Evolutionary conservation across 345 rosid species (phyloP).

Genomic region (Salix arbutifolia): DNA sequence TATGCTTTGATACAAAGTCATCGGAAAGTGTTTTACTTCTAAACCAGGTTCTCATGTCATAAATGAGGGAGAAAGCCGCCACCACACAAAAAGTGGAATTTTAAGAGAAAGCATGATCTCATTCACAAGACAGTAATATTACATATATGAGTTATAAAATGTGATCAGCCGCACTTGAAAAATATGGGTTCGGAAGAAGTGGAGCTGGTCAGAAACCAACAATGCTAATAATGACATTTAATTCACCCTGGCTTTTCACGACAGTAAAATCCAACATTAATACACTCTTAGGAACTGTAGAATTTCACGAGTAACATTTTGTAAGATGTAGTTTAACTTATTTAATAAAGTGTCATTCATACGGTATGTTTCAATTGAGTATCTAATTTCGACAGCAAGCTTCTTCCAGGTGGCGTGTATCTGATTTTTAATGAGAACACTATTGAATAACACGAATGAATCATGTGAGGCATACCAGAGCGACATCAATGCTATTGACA

Average conservation of each 20-base stretch:
- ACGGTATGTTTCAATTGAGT: not conserved
- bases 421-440: not conserved
- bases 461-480: constrained; percentile 49
- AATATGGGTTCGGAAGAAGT: not conserved
- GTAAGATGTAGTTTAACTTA: not conserved
- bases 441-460: constrained; percentile 7
- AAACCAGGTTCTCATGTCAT: not conserved
- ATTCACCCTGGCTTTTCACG: not conserved
- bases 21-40: not conserved
- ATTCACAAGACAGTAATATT: not conserved
- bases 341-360: not conserved
- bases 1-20: not conserved
- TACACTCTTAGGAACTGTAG: not conserved
- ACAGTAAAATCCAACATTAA: not conserved
- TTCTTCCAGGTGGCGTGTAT: not conserved
- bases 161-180: not conserved
- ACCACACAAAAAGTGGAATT: not conserved
- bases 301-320: not conserved
- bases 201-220: not conserved
- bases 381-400: not conserved
- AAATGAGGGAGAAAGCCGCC: not conserved
- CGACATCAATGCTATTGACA: constrained; percentile 96
- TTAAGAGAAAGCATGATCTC: not conserved
- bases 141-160: not conserved
- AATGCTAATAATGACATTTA: not conserved